Conservation (phyloP, 31 red algal genomes). For the Odonthalia washingtoniensis region DNA sequence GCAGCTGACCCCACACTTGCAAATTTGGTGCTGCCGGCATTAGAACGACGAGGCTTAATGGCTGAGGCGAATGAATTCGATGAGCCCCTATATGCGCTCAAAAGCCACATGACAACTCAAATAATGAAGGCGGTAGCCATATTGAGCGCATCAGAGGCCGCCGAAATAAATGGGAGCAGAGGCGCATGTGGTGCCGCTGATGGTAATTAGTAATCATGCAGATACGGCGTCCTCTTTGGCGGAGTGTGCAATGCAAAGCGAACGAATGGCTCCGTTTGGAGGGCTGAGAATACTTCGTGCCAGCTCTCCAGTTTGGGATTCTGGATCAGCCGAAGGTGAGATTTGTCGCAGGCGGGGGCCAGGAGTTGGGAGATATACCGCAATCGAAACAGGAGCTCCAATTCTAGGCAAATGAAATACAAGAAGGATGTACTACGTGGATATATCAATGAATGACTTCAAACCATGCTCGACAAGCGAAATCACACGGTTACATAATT, state of each 20-base stretch:
- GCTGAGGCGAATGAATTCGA: not conserved
- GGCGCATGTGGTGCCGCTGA: not conserved
- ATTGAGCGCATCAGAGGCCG: slow-evolving; percentile 27
- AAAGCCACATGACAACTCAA: slow-evolving; percentile 5
- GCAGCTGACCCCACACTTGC: slow-evolving; percentile 6
- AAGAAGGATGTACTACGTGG: not conserved
- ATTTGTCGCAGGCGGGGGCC: slow-evolving; percentile 3
- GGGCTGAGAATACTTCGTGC: not conserved
- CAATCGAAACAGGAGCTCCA: not conserved
- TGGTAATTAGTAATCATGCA: not conserved
- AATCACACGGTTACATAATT: not conserved
- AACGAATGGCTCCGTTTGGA: slow-evolving; percentile 17
- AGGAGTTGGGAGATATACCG: slow-evolving; percentile 1
- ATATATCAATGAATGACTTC: slow-evolving; percentile 22
- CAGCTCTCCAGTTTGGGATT: slow-evolving; percentile 26
- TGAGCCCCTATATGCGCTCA: too few relatives aligned
- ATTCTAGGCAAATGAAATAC: not conserved
- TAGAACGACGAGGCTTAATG: not conserved
- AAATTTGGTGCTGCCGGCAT: not conserved
- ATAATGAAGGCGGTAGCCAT: slow-evolving; percentile 48
- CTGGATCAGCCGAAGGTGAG: not conserved
- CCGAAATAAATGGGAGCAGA: not conserved
- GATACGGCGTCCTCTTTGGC: slow-evolving; percentile 24
- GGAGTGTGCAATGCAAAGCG: not conserved
- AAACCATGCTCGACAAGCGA: not conserved